Evolutionary conservation across 176 grass and related monocot species (phyloP), one percentile per base, ranked within the genome.

Genomic region (Carex parvula): DNA sequence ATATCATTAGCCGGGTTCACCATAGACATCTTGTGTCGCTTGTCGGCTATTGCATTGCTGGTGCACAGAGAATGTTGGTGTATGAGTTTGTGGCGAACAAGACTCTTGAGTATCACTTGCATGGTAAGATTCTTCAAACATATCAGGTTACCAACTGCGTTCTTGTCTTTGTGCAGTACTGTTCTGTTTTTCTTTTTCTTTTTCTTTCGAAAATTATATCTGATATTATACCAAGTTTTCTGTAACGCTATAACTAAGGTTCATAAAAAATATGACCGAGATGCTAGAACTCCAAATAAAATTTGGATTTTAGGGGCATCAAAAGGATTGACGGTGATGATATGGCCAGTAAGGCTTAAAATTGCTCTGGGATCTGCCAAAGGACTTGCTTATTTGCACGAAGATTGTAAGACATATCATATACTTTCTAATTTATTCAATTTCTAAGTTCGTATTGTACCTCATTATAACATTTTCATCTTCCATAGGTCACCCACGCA

Each of bases 301-400:
- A 32, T 62, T 86, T 71, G 48, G 60, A 20, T 52, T 77, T 60
- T 80, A 87, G 29, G 84, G 17, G 64, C 84, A 97, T 90, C 81
- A 57, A 87, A 91, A 81, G 89, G 89, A 44, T 55, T 77, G 58
- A 85, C 89, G 12, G 84, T 88, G 65, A 97, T 97, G 90, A 48
- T 81, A 2, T 97, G 92, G 92, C 0, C 90, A 5, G 92, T 87
- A 61, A 88, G 94, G 87, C 85, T 94, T 53, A 93, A 91, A 75
- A 94, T 94, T 64, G 92, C 90, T 32, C 79, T 94, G 32, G 94
- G 94, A 80, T 63, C 94, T 4, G 92, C 94, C 60, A 97, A 81
- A 71, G 92, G 94, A 56, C 82, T 97, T 79, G 87, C 92, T 70
- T 97, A 94, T 82, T 85, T 97, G 81, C 94, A 97, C 70, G 94